Base-by-base conservation (phyloP, 2,329 filamentous ascomycete species). In the Penicillium sp. region DNA sequence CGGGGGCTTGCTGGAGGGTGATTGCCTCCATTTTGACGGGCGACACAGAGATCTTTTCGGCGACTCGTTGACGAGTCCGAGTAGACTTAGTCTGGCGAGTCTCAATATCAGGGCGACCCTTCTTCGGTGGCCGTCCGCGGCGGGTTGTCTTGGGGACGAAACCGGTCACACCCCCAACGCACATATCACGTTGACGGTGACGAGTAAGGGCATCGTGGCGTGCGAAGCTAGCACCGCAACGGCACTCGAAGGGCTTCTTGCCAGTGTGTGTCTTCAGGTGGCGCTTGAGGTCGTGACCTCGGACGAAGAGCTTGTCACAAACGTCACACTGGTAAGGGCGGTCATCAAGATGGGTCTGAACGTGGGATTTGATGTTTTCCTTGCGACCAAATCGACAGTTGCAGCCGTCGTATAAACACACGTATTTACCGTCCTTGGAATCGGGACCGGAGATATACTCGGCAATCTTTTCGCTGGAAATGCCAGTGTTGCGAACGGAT, bases 351-450 rank as follows among this genome's bases (percentile, higher is more conserved):
- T 99, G 94, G 3, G 94, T 99, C 74, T 99, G 94, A 13, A 99
- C 90, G 71, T 99, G 94, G 0, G 92, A 95, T 71, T 96, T 95
- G 78, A 97, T 96, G 75, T 99, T 97, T 73, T 99, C 94, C 72
- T 96, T 95, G 63, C 94, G 85, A n/a, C 92, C 93, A 69, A 99
- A 97, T 48, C 86, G 84, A 73, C 96, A 95, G 62, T 86, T 83
- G 73, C 94, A 99, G 26, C 85, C 86, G 8, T 90, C 78, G 63
- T 76, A 92, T n/a, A 84, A 74, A 68, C 89, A 94, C 6, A 85
- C 78, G 87, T 88, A 94, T 72, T 90, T 91, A 62, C 86, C 86
- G 62, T 91, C 88, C n/a, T 72, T 69, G 2, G 84, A 77, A 62
- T 90, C 87, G 0, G 88, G 88, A 1, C 87, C 87, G 45, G 82